phyloP scores from a whole-genome alignment of 2,329 filamentous ascomycete genomes.

The Verticillium klebahnii region DNA sequence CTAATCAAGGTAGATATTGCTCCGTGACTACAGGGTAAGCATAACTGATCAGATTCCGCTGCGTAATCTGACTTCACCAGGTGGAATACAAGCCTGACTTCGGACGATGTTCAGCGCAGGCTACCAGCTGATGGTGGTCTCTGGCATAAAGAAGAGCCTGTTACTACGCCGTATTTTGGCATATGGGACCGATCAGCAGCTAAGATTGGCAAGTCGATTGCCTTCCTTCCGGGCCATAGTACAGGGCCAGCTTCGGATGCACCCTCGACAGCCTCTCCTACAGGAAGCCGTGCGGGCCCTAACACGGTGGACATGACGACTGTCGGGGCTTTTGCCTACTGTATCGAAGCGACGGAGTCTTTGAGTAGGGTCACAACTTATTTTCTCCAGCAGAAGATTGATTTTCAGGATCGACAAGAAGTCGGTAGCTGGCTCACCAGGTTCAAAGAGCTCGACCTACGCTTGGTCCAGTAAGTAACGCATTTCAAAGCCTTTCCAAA shows the following conservation, averaged over 20 bases:
- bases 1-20: constrained; percentile 11
- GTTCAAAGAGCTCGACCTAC: constrained; percentile 43
- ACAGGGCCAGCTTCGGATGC: constrained; percentile 14
- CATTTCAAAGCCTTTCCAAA: too few relatives aligned
- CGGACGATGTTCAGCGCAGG: constrained; percentile 22
- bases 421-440: constrained; percentile 38
- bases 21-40: constrained; percentile 17
- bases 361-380: constrained; percentile 38
- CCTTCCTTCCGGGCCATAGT: constrained; percentile 28
- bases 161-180: constrained; percentile 36
- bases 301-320: constrained; percentile 26
- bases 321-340: constrained; percentile 40
- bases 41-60: not conserved
- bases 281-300: not conserved
- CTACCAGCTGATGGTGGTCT: constrained; percentile 31
- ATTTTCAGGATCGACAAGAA: constrained; percentile 31
- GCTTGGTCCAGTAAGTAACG: constrained; percentile 32
- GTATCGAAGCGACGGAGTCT: constrained; percentile 41
- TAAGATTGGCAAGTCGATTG: constrained; percentile 32
- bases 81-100: constrained; percentile 27
- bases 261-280: not conserved
- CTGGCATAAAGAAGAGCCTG: constrained; percentile 34
- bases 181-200: constrained; percentile 37
- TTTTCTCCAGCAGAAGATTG: constrained; percentile 38
- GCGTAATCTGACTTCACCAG: constrained; percentile 6